Evolutionary conservation across 192 early-diverging fungal species (phyloP).

Genomic region (Backusella tarrabulga): DNA sequence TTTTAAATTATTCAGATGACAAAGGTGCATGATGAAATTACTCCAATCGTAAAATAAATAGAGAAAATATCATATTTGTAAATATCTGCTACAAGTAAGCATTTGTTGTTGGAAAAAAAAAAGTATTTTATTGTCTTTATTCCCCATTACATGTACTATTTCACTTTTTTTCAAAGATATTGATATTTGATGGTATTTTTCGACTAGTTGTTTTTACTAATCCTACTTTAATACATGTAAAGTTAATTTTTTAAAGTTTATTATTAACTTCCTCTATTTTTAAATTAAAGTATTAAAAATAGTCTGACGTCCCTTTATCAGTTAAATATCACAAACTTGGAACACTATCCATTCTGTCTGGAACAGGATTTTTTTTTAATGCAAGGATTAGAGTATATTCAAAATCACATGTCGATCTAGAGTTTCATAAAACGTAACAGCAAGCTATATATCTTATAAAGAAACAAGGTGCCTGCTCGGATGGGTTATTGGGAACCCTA

Average conservation of each 20-base stretch:
- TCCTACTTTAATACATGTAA: not conserved
- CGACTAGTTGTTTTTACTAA: not conserved
- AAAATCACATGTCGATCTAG: not conserved
- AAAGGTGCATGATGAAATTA: not conserved
- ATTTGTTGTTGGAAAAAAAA: no score
- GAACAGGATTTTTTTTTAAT: not conserved
- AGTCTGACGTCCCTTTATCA: not conserved
- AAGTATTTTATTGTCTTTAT: no score
- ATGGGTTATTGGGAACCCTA: not conserved
- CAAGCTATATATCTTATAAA: not conserved
- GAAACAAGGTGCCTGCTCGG: not conserved
- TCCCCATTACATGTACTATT: not conserved
- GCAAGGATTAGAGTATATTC: not conserved
- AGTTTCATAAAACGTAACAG: not conserved
- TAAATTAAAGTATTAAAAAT: constrained; percentile 3
- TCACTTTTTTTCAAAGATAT: not conserved
- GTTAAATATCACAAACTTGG: not conserved
- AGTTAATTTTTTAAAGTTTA: not conserved
- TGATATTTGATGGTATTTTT: not conserved
- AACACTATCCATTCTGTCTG: not conserved
- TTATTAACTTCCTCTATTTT: constrained; percentile 1
- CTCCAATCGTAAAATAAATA: not conserved
- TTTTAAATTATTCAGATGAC: not conserved
- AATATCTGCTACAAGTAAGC: not conserved
- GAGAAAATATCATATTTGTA: not conserved